A percentile compares a stretch with the other conserved stretches of the same genome.
These are phyloP conservation scores for Botrytis byssoidea DNA, from an alignment of 2,329 filamentous ascomycete species.

Conservation along the genomic window DNA sequence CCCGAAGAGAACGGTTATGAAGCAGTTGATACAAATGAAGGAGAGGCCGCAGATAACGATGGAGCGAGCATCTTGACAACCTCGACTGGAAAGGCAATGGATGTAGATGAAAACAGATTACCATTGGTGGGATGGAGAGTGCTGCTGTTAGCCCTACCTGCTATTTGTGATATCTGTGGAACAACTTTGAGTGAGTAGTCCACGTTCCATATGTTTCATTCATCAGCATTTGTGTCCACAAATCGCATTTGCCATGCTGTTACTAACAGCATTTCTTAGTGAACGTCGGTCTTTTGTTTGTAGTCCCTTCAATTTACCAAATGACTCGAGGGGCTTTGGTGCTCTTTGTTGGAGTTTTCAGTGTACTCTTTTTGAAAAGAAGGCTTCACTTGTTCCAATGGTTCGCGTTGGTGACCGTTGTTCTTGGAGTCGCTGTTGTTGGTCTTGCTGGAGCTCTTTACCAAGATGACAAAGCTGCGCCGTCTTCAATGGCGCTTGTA, in stretches of 20 bases:
- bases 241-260: not conserved
- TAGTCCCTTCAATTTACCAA: conserved; percentile 95
- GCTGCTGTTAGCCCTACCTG: conserved; percentile 75
- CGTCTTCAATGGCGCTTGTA: conserved; percentile 40
- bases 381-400: conserved; percentile 87
- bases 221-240: not conserved
- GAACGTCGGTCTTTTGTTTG: conserved; percentile 92
- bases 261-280: conserved; percentile 55
- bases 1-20: conserved; percentile 60
- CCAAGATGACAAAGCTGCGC: conserved; percentile 52
- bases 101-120: conserved; percentile 53
- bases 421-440: conserved; percentile 83
- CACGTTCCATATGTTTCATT: not conserved
- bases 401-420: conserved; percentile 82
- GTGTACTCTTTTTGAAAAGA: conserved; percentile 82
- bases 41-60: conserved; percentile 32
- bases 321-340: conserved; percentile 96
- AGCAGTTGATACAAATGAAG: conserved; percentile 53
- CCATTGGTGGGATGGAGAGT: conserved; percentile 69
- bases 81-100: conserved; percentile 53
- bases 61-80: conserved; percentile 47
- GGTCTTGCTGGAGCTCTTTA: conserved; percentile 85
- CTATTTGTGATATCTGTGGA: conserved; percentile 89
- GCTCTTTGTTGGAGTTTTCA: conserved; percentile 93
- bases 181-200: conserved; percentile 60